Conservation (phyloP, 1,139 yeast species). For the Candida sojae region DNA sequence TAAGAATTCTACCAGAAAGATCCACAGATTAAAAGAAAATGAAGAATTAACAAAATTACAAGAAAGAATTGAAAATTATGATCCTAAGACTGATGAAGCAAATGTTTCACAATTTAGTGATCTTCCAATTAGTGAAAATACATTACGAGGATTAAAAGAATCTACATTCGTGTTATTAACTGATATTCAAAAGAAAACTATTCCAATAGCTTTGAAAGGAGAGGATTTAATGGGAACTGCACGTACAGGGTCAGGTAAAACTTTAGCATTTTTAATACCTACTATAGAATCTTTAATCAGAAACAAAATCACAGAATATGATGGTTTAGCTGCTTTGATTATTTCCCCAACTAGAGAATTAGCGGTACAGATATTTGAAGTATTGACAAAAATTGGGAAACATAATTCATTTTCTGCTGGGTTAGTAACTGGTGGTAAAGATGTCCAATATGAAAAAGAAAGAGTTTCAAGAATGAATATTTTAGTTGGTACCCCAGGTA, state of each 20-base stretch:
- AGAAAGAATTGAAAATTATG: constrained; percentile 51
- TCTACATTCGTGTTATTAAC: constrained; percentile 75
- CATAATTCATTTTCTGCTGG: constrained; percentile 87
- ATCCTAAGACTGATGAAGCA: constrained; percentile 36
- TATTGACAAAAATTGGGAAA: constrained; percentile 79
- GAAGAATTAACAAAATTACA: constrained; percentile 48
- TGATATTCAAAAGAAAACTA: constrained; percentile 81
- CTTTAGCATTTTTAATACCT: constrained; percentile 89
- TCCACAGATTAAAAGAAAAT: constrained; percentile 39
- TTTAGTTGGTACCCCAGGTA: constrained; percentile 93
- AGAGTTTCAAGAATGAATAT: constrained; percentile 83
- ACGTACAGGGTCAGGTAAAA: constrained; percentile 95
- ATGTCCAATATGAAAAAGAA: constrained; percentile 82
- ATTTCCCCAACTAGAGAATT: constrained; percentile 94
- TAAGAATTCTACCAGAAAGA: constrained; percentile 21
- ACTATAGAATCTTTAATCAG: constrained; percentile 71
- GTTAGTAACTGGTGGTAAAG: constrained; percentile 95
- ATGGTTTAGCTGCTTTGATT: constrained; percentile 91
- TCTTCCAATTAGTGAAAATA: constrained; percentile 69
- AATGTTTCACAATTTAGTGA: constrained; percentile 53
- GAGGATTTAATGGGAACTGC: constrained; percentile 91
- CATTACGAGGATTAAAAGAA: constrained; percentile 72
- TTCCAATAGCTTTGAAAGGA: constrained; percentile 77
- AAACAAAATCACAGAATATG: constrained; percentile 80
- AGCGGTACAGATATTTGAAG: constrained; percentile 93